Base-by-base conservation (phyloP, 2,329 filamentous ascomycete species). In the Cordyceps militaris region DNA sequence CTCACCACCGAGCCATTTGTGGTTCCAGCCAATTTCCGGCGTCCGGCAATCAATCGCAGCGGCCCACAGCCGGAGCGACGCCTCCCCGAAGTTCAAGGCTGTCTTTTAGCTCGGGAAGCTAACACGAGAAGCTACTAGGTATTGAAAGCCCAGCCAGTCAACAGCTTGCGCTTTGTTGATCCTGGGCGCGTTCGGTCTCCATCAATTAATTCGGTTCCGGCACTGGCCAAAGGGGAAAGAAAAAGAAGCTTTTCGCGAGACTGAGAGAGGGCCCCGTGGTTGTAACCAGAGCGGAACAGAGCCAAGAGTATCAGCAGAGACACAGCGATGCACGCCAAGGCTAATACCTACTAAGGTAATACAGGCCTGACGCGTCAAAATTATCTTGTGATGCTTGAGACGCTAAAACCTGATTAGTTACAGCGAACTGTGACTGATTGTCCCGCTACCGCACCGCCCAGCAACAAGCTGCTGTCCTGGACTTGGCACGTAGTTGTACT, bases 21-120 rank as follows among this genome's bases (percentile, higher is more conserved):
- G 24, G 50, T 28, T 36, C 51, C 36, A 57, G 24, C 47, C 55
- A 57, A 57, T 57, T 57, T 57, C 55, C 55, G 47, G 55, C 13
- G 47, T 11, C 55, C 28, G 55, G 47, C 55, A 57, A 51, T 57
- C 38, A 16, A 46, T 51, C 55, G 47, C 8, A 28, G 55, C 23
- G 47, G 55, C 38, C 55, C 55, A 56, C 53, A 40, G 5, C 4
- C 28, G 11, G 28, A 40, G 36, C 53, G 13, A 4, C 34, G n/a
- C 21, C 43, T 21, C n/a, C 23, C 24, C 26, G 51, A 21, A n/a
- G 38, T 8, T 28, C 30, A 19, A 42, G 48, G 6, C 14, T 38
- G 46, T 43, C 42, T 46, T 43, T 50, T 56, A 40, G 53, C 32
- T 48, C 19, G 16, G 24, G n/a, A 23, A 50, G 54, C 54, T 56